Percentiles rank a stretch among this genome's conserved stretches.
Evolutionary conservation across 768 basidiomycete genomes (phyloP).

Genomic region (Tylopilus vinaceipallidus): DNA sequence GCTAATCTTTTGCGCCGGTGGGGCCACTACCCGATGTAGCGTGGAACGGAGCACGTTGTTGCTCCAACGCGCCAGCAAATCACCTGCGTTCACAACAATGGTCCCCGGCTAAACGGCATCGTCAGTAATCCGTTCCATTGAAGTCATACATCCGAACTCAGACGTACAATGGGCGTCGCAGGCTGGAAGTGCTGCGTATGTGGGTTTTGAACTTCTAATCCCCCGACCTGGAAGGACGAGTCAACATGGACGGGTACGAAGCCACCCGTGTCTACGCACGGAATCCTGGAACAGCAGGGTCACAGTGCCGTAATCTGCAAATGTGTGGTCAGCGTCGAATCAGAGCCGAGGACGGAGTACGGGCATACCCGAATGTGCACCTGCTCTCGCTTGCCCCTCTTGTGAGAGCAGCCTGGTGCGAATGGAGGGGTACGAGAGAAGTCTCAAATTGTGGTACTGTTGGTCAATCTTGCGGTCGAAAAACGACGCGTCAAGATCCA

Average conservation of each 20-base stretch:
- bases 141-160: conserved; percentile 1
- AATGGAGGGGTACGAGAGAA: conserved; percentile 81
- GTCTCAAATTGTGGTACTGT: conserved; percentile 77
- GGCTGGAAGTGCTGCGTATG: conserved; percentile 70
- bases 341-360: background rate
- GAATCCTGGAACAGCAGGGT: conserved; percentile 80
- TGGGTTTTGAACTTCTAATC: conserved; percentile 79
- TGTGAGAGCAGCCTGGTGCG: conserved; percentile 51
- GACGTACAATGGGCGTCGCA: conserved; percentile 70
- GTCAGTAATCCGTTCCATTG: conserved; percentile 3
- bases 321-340: background rate
- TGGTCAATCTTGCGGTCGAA: conserved; percentile 76
- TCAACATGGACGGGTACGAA: background rate
- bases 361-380: conserved; percentile 68
- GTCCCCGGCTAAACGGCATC: conserved; percentile 57
- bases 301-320: conserved; percentile 75
- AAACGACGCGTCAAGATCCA: conserved; percentile 68
- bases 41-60: conserved; percentile 79
- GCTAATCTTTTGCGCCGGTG: conserved; percentile 48
- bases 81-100: conserved; percentile 81
- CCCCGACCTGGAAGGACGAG: conserved; percentile 55
- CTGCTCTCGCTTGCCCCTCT: conserved; percentile 77
- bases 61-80: conserved; percentile 80
- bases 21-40: conserved; percentile 79
- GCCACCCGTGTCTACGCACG: conserved; percentile 32